These are phyloP conservation scores for Penicillium polonicum DNA, from an alignment of 2,329 filamentous ascomycete species.

Conservation along the genomic window DNA sequence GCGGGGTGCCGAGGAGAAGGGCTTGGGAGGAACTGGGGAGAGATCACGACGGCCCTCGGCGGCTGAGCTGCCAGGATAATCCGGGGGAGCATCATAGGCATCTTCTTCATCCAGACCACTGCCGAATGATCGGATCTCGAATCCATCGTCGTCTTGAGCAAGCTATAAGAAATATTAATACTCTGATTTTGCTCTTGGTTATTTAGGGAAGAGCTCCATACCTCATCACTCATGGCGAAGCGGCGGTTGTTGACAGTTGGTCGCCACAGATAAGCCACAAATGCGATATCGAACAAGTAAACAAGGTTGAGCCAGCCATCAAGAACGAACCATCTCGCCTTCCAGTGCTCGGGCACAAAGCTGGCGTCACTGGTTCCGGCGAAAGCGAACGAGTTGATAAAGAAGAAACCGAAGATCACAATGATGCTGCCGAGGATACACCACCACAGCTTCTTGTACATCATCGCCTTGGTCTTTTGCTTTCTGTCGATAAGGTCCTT, in stretches of 20 bases:
- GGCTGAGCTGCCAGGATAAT: slow-evolving; percentile 33
- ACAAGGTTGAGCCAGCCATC: slow-evolving; percentile 98
- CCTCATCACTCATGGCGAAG: slow-evolving; percentile 98
- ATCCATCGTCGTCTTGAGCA: slow-evolving; percentile 96
- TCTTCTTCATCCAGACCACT: slow-evolving; percentile 68
- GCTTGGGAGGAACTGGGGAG: slow-evolving; percentile 50
- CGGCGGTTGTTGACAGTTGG: slow-evolving; percentile 94
- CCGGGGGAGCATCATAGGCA: slow-evolving; percentile 38
- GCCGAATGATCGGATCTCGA: slow-evolving; percentile 91
- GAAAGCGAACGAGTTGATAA: slow-evolving; percentile 95
- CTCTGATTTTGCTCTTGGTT: not conserved
- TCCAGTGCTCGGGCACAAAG: slow-evolving; percentile 96
- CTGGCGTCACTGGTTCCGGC: slow-evolving; percentile 79
- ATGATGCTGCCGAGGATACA: slow-evolving; percentile 88
- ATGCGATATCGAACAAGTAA: slow-evolving; percentile 89
- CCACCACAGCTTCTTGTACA: slow-evolving; percentile 99
- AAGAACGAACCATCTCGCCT: slow-evolving; percentile 93
- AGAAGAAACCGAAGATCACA: slow-evolving; percentile 97
- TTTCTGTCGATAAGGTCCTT: slow-evolving; percentile 95
- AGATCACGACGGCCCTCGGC: slow-evolving; percentile 36
- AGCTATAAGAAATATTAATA: slow-evolving; percentile 55
- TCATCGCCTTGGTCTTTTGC: slow-evolving; percentile 85
- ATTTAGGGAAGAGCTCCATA: slow-evolving; percentile 35
- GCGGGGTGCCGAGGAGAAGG: slow-evolving; percentile 50
- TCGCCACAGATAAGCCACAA: slow-evolving; percentile 93